A percentile compares a stretch with the other conserved stretches of the same genome.
Conservation (phyloP, 495 filamentous ascomycete species). For the Penicillium riverlandense region DNA sequence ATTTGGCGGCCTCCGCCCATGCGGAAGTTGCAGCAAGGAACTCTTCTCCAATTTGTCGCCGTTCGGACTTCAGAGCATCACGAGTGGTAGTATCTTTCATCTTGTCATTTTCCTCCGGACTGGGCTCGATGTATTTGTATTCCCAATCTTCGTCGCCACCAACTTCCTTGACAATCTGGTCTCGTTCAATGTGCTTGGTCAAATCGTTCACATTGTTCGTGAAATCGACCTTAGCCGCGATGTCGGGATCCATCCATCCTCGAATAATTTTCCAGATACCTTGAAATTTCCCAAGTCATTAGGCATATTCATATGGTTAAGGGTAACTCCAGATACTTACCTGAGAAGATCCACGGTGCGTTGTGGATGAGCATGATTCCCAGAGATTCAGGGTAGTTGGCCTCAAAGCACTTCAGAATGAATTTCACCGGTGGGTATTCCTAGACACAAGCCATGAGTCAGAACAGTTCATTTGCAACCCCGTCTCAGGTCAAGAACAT, state of each 20-base stretch:
- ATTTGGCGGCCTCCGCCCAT: slow-evolving; percentile 49
- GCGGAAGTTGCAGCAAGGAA: slow-evolving; percentile 61
- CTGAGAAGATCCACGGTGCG: slow-evolving; percentile 90
- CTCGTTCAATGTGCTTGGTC: slow-evolving; percentile 59
- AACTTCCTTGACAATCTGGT: slow-evolving; percentile 66
- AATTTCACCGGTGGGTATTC: slow-evolving; percentile 95
- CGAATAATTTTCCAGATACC: slow-evolving; percentile 80
- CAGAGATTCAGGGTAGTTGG: slow-evolving; percentile 89
- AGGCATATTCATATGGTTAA: too few relatives aligned
- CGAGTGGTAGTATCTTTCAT: slow-evolving; percentile 60
- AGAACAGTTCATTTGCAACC: too few relatives aligned
- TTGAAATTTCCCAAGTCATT: slow-evolving; percentile 9
- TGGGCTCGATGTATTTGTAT: slow-evolving; percentile 75
- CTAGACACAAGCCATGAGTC: slow-evolving; percentile 25
- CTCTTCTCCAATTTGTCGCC: slow-evolving; percentile 53
- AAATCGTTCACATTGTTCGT: slow-evolving; percentile 72
- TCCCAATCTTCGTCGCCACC: slow-evolving; percentile 77
- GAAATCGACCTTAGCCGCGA: slow-evolving; percentile 90
- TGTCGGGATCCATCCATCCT: slow-evolving; percentile 94
- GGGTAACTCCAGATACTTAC: slow-evolving; percentile 23
- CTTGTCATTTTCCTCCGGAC: slow-evolving; percentile 58
- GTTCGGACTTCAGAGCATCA: slow-evolving; percentile 49
- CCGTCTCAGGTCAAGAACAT: slow-evolving; percentile 9
- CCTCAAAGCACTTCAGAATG: slow-evolving; percentile 96
- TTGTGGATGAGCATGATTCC: slow-evolving; percentile 87